Evolutionary conservation across 345 rosid genomes (phyloP).

Genomic region (Acer saccharum): DNA sequence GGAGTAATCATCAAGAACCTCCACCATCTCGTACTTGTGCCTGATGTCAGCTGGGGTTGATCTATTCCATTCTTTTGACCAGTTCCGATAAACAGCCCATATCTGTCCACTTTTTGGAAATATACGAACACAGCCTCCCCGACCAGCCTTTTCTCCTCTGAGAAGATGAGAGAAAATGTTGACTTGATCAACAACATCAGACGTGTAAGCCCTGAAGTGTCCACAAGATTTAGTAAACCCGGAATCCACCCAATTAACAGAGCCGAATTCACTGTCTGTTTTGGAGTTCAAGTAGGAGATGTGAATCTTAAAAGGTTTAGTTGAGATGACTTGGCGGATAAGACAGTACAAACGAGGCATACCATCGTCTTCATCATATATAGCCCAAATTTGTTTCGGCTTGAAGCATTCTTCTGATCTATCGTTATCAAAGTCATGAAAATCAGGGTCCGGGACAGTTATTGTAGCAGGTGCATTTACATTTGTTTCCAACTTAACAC

Average conservation of each 20-base stretch:
- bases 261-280: conserved; percentile 85
- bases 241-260: conserved; percentile 77
- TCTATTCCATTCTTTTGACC: conserved; percentile 84
- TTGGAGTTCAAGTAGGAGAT: conserved; percentile 90
- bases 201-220: conserved; percentile 81
- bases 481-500: conserved; percentile 37
- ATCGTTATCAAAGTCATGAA: conserved; percentile 92
- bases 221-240: conserved; percentile 98
- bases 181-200: conserved; percentile 85
- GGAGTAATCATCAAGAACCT: conserved; percentile 86
- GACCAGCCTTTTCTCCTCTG: conserved; percentile 82
- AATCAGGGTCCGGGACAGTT: conserved; percentile 91
- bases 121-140: conserved; percentile 98
- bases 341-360: conserved; percentile 97
- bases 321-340: conserved; percentile 76
- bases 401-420: conserved; percentile 90
- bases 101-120: conserved; percentile 87
- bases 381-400: conserved; percentile 96
- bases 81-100: conserved; percentile 93
- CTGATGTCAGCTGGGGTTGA: conserved; percentile 82
- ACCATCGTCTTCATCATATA: conserved; percentile 95
- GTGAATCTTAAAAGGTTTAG: conserved; percentile 82
- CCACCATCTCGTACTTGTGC: conserved; percentile 97
- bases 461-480: conserved; percentile 56
- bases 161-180: conserved; percentile 92